phyloP scores from a whole-genome alignment of 352 stramenopile species.

The Phytopythium boreale region DNA sequence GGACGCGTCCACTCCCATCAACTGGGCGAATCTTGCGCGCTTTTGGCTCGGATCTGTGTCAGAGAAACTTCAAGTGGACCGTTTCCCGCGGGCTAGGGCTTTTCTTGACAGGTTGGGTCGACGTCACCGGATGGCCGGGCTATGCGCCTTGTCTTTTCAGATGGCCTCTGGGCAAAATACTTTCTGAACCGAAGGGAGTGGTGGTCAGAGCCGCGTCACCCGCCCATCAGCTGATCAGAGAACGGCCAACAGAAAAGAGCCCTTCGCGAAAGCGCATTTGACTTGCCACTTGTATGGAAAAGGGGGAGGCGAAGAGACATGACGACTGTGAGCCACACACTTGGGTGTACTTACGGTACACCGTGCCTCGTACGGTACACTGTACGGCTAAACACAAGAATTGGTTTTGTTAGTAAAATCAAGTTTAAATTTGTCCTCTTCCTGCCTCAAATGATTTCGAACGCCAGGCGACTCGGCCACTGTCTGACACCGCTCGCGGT shows the following conservation, averaged over 20 bases:
- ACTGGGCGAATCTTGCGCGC: background rate
- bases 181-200: slow-evolving; percentile 7
- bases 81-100: slow-evolving; percentile 6
- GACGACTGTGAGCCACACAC: slow-evolving; percentile 2
- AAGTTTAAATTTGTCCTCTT: background rate
- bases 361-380: background rate
- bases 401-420: background rate
- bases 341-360: background rate
- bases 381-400: too few relatives aligned
- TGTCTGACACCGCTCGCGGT: background rate
- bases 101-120: slow-evolving; percentile 3
- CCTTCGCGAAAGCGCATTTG: background rate
- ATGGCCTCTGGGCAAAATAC: background rate
- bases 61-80: slow-evolving; percentile 1
- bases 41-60: background rate
- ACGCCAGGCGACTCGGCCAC: background rate
- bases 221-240: background rate
- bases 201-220: background rate
- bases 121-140: slow-evolving; percentile 1
- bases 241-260: background rate
- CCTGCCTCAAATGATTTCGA: background rate
- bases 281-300: background rate
- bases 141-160: background rate
- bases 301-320: background rate
- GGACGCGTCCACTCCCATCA: background rate